A percentile compares a stretch with the other conserved stretches of the same genome.
Conservation (phyloP, 257 asterid genomes). For the Solanum lycopersicoides region DNA sequence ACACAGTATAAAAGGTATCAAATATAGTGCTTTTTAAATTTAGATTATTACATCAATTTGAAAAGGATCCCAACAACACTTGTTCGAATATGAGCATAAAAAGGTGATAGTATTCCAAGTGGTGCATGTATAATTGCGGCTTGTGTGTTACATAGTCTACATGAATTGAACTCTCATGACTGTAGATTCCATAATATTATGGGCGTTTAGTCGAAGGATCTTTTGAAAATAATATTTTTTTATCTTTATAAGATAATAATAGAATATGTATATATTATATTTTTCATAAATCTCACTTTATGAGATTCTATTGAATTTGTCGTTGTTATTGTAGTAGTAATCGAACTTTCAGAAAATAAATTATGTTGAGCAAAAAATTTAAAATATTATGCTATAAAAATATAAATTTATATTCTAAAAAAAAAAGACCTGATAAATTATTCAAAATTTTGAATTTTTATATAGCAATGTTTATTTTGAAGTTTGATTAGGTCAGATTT, state of each 20-base stretch:
- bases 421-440: background rate
- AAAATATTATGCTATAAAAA: background rate
- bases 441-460: too few relatives aligned
- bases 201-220: fast-evolving
- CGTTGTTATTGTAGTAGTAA: too few relatives aligned
- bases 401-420: background rate
- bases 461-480: background rate
- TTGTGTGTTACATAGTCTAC: background rate
- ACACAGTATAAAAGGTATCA: background rate
- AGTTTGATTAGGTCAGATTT: background rate
- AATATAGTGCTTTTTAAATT: background rate
- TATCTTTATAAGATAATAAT: too few relatives aligned
- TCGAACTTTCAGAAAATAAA: background rate
- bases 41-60: background rate
- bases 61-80: background rate
- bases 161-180: background rate
- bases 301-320: too few relatives aligned
- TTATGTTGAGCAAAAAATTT: fast-evolving
- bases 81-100: background rate
- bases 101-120: background rate
- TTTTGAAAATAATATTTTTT: fast-evolving
- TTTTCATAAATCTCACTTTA: fast-evolving
- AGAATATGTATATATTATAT: fast-evolving
- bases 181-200: background rate
- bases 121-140: background rate